Evolutionary conservation across 2,329 filamentous ascomycete species (phyloP), one percentile per base, ranked within the genome.

Genomic region (Fusarium chlamydosporum): DNA sequence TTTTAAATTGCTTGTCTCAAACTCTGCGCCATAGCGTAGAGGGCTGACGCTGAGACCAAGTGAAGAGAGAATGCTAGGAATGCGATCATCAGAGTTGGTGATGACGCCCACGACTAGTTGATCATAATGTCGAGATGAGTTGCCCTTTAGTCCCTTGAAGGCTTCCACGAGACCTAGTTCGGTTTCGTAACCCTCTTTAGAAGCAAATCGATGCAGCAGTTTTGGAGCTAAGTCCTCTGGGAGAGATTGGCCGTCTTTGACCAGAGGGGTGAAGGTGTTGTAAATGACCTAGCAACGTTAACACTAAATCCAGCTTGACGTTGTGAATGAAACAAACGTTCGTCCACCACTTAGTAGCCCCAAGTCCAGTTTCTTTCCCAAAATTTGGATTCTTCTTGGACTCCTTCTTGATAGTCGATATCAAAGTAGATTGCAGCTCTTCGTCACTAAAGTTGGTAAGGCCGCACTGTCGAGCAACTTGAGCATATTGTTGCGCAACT

Each of bases 341-440:
- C 6, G 70, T 71, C 70, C 70, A 72, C 70, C 70, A 72, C 13
- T 46, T 71, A 0, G 60, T 72, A 7, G 70, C 70, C 0, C 70
- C 70, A 15, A 72, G 26, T 0, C 70, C 67, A 10, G 67, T 72
- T 0, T 64, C 61, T 2, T 72, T 72, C 13, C 70, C 70, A 29
- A 56, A 72, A 4, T 72, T 72, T 0, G 70, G 70, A 31, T 72
- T 68, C 11, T 20, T 52, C 7, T 61, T 59, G 1, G 57, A 43
- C 29, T 72, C 70, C 1, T 63, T 35, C 20, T 72, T 72, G 7
- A 72, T 50, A 4, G 56, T 46, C 0, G 67, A 42, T n/a, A 53
- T 42, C 10, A 72, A 35, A n/a, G 64, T 55, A 0, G 65, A 20
- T 43, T 69, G 70, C 4, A 72, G 48, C 20, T 72, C 64, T 9